Evolutionary conservation across 192 early-diverging fungal species (phyloP), one percentile per base, ranked within the genome.

Genomic region (Backusella psychrophila): DNA sequence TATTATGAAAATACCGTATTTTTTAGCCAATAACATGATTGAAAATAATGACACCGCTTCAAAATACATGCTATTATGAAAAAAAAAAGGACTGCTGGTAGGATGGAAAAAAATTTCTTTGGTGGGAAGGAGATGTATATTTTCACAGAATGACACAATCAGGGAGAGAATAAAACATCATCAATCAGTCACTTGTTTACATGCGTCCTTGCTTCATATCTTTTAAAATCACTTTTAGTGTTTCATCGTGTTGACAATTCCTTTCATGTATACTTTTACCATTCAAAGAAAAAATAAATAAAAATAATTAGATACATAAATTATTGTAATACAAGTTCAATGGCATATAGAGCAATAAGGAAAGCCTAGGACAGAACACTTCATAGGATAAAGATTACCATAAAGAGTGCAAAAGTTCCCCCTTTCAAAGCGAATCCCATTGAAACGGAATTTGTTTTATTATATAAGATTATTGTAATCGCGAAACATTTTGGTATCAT

Each of bases 31-130:
- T 63, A 63, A 29, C 6, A 29, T 23, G 56, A 8, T 9, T 3
- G 56, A 26, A 63, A 63, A 5, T 12, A 9, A 29, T 63, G 8
- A 59, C 23, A 26, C 23, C 53, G n/a, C 53, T 59, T 5, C 26
- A 63, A 63, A 29, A 63, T 63, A 63, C 21, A 19, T 63, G 23
- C 56, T 63, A 63, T 63, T 63, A 26, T 63, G 56, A 63, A 63
- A 26, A 53, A 19, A 19, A 29, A 63, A 63, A 26, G 53, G 53
- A 56, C 53, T 56, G 53, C 53, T 56, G 23, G 53, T 23, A 21
- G 21, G 53, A 23, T 23, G n/a, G 8, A 26, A 56, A 63, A 63
- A 63, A 63, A 63, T 63, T 26, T 63, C 26, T 63, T 63, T 63
- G 23, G 8, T 26, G 26, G 23, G 23, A 63, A 63, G 14, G 23